These are phyloP conservation scores for Drechslerella coelobrocha DNA, from an alignment of 2,329 filamentous ascomycete genomes.

Conservation along the genomic window DNA sequence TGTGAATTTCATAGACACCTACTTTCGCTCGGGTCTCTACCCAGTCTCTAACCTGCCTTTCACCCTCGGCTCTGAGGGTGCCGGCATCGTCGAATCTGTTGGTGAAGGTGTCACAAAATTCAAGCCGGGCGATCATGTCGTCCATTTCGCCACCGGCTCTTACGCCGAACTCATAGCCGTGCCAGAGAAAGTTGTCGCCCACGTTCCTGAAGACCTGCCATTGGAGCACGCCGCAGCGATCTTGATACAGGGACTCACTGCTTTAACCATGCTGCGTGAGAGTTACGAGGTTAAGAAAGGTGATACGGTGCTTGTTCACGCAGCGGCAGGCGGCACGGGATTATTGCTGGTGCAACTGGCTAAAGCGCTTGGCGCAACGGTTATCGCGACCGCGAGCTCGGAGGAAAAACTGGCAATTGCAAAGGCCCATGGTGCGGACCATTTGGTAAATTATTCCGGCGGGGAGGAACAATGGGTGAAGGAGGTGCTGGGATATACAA, in stretches of 20 bases:
- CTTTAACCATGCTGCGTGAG: slow-evolving; percentile 78
- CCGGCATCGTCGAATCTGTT: slow-evolving; percentile 72
- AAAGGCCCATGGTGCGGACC: slow-evolving; percentile 72
- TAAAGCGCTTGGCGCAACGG: slow-evolving; percentile 72
- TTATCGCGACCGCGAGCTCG: slow-evolving; percentile 80
- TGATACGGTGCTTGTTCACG: slow-evolving; percentile 84
- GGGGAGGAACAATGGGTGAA: slow-evolving; percentile 65
- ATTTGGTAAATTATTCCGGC: slow-evolving; percentile 72
- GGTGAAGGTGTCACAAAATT: slow-evolving; percentile 63
- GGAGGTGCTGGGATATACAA: slow-evolving; percentile 70
- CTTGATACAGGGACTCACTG: slow-evolving; percentile 82
- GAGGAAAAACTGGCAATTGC: slow-evolving; percentile 75
- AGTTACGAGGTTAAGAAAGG: slow-evolving; percentile 73
- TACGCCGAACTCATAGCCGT: slow-evolving; percentile 68
- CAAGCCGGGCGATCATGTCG: slow-evolving; percentile 72
- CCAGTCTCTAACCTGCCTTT: slow-evolving; percentile 71
- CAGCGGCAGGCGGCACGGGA: slow-evolving; percentile 83
- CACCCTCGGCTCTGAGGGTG: slow-evolving; percentile 79
- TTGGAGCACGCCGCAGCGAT: slow-evolving; percentile 71
- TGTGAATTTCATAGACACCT: slow-evolving; percentile 90
- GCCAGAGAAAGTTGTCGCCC: slow-evolving; percentile 65
- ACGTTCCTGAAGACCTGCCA: slow-evolving; percentile 69
- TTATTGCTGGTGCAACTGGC: slow-evolving; percentile 74
- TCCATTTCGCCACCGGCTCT: slow-evolving; percentile 67
- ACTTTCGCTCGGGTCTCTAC: slow-evolving; percentile 88